These are phyloP conservation scores for Aspergillus niger DNA, from an alignment of 2,329 filamentous ascomycete species.

Conservation along the genomic window DNA sequence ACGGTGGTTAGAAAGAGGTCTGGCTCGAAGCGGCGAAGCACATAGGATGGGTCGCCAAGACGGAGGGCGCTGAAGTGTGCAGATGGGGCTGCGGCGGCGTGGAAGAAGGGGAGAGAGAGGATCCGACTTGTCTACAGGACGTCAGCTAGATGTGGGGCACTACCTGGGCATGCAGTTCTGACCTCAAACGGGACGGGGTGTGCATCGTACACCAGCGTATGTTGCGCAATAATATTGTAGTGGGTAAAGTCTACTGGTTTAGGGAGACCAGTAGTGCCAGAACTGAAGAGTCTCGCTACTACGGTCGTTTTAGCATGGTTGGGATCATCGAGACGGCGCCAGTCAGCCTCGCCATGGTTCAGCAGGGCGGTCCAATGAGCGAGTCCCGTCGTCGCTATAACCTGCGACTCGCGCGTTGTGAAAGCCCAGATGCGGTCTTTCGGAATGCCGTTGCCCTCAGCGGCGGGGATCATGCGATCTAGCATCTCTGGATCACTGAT, in stretches of 20 bases:
- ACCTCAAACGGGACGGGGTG: background rate
- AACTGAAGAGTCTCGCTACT: conserved; percentile 18
- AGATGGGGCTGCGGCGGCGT: conserved; percentile 1
- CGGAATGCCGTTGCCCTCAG: conserved; percentile 1
- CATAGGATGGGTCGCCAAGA: background rate
- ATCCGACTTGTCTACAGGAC: background rate
- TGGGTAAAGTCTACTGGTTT: conserved; percentile 24
- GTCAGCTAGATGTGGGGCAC: background rate
- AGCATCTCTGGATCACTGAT: conserved; percentile 8
- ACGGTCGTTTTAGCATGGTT: background rate
- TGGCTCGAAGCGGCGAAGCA: conserved; percentile 13
- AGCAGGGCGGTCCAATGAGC: background rate
- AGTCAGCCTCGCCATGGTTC: background rate
- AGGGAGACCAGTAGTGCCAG: conserved; percentile 29
- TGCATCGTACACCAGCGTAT: background rate
- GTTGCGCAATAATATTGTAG: conserved; percentile 12
- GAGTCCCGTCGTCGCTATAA: background rate
- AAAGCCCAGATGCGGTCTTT: conserved; percentile 10
- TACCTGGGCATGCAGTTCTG: background rate
- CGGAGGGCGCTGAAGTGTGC: background rate
- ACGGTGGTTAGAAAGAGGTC: conserved; percentile 5
- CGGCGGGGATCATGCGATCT: conserved; percentile 4
- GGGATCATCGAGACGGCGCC: background rate
- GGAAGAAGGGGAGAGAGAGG: conserved; percentile 5
- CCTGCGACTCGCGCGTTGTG: background rate